Base-by-base conservation (phyloP, 495 filamentous ascomycete genomes). In the Podospora bellae-mahoneyi region DNA sequence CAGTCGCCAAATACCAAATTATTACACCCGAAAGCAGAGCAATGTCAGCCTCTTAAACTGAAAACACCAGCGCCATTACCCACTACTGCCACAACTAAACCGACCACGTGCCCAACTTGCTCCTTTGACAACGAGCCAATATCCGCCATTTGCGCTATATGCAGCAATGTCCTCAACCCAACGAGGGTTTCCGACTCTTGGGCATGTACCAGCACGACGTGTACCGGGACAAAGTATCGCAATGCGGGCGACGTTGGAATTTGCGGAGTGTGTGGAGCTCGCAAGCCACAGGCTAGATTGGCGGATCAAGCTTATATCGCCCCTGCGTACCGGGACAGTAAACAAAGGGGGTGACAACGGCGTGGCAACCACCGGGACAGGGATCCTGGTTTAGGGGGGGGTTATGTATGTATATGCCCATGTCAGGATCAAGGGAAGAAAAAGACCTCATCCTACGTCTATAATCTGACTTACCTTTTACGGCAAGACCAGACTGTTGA, bases 221-320 rank as follows among this genome's bases (percentile, higher is more conserved):
- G 90, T 72, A 72, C 74, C 64, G 84, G 79, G 34, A 82, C 78
- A 34, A 34, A 71, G 9, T 92, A 91, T 73, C 66, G 86, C 60
- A 93, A 92, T 71, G 81, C 88, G 3, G 83, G 81, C 1, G 89
- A 92, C 73, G 85, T 79, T 34, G 88, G 85, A 18, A 71, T 87
- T 7, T 93, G 91, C 73, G 89, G 88, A 20, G 76, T 89, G 27
- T 93, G 90, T 73, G 87, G 89, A 18, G 75, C 75, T 44, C 79
- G 80, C 62, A 81, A 60, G 69, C 56, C 59, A 48, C 39, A 48
- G 39, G 39, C 39, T 13, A 48, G 18, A 48, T 5, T 6, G 39
- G 5, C 13, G 39, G 39, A 48, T 48, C 13, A 13, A 48, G 15
- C 9, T 13, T 10, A 48, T 3, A 48, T 32, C 30, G 4, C 30